phyloP scores from a whole-genome alignment of 2,329 filamentous ascomycete genomes.

The Penicillium capsulatum region DNA sequence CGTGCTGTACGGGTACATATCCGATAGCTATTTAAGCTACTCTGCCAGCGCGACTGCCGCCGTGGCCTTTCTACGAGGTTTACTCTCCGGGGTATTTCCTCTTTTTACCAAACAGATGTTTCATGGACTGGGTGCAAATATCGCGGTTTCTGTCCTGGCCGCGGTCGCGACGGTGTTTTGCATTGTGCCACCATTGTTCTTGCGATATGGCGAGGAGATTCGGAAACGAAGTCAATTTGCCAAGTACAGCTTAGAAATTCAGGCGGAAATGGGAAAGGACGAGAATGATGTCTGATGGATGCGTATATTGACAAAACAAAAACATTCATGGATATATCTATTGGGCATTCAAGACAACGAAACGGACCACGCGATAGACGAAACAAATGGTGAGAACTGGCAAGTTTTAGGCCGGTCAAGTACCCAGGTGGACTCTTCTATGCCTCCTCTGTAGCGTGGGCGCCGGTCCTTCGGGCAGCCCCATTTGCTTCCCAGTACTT shows the following conservation, averaged over 20 bases:
- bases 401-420: too few relatives aligned
- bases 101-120: slow-evolving; percentile 44
- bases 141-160: slow-evolving; percentile 41
- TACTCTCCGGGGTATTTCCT: slow-evolving; percentile 40
- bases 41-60: slow-evolving; percentile 45
- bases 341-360: too few relatives aligned
- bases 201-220: slow-evolving; percentile 36
- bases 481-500: slow-evolving; percentile 37
- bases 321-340: too few relatives aligned
- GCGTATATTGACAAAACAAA: background rate
- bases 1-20: slow-evolving; percentile 42
- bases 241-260: slow-evolving; percentile 30
- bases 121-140: slow-evolving; percentile 35
- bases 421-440: too few relatives aligned
- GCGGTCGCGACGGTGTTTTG: slow-evolving; percentile 42
- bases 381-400: too few relatives aligned
- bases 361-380: too few relatives aligned
- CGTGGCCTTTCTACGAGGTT: slow-evolving; percentile 38
- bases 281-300: slow-evolving; percentile 14
- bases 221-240: slow-evolving; percentile 38
- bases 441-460: background rate
- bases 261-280: slow-evolving; percentile 24
- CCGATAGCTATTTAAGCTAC: slow-evolving; percentile 45
- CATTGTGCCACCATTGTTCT: slow-evolving; percentile 36
- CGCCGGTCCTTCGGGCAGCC: background rate